A percentile compares a stretch with the other conserved stretches of the same genome.
These are phyloP conservation scores for Blastobotrys persicus DNA, from an alignment of 1,139 yeast genomes.

Conservation along the genomic window DNA sequence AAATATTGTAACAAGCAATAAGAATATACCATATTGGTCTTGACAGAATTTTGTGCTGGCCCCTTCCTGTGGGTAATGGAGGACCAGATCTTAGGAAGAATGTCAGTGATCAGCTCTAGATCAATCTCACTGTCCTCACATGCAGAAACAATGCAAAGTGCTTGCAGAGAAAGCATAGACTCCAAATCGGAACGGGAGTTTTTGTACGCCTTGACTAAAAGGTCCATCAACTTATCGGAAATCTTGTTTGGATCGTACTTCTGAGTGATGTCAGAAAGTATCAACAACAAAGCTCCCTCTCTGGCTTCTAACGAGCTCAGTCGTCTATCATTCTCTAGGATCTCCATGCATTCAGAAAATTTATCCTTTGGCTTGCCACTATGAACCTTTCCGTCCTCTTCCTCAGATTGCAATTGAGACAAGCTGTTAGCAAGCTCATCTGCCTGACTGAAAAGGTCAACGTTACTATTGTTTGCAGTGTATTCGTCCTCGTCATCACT, in stretches of 20 bases:
- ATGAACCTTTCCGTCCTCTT: conserved; percentile 13
- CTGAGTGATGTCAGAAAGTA: conserved; percentile 30
- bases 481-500: conserved; percentile 29
- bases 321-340: conserved; percentile 33
- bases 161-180: conserved; percentile 33
- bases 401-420: conserved; percentile 20
- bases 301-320: conserved; percentile 35
- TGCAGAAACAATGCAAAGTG: conserved; percentile 31
- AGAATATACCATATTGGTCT: conserved; percentile 23
- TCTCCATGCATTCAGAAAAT: conserved; percentile 32
- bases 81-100: conserved; percentile 8
- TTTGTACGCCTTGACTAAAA: conserved; percentile 29
- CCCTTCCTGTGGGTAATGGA: conserved; percentile 1
- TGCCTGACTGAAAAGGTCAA: conserved; percentile 17
- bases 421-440: conserved; percentile 25
- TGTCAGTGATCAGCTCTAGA: conserved; percentile 26
- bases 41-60: neutral
- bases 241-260: conserved; percentile 36
- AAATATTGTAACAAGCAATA: conserved; percentile 35
- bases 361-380: conserved; percentile 22
- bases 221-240: conserved; percentile 24
- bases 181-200: conserved; percentile 35
- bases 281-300: conserved; percentile 34
- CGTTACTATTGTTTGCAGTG: conserved; percentile 22
- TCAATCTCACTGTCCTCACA: conserved; percentile 29